Evolutionary conservation across 306 rosid genomes (phyloP), one percentile per base, ranked within the genome.

Genomic region (Chamaecrista fasciculata): DNA sequence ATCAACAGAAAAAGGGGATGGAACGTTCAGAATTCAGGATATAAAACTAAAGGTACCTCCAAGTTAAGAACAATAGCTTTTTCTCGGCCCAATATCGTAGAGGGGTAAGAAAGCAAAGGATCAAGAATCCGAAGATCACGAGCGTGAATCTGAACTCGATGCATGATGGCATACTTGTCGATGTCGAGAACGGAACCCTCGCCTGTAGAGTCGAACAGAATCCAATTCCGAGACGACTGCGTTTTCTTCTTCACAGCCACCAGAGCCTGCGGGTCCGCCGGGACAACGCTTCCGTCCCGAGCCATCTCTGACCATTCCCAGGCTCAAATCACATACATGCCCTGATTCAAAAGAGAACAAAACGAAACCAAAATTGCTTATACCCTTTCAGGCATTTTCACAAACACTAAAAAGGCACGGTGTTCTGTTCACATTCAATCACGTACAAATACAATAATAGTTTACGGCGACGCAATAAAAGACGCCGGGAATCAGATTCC

Each of bases 41-140:
- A 3, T 0, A 18, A 28, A 16, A 6, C 10, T 2, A 0, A 16
- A 6, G 40, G 37, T 1, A 90, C 98, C 97, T 94, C 97, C 77
- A 94, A 78, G 80, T 94, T 94, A 61, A 94, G 96, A 79, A 94
- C 98, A 70, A 94, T 90, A 46, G 97, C 97, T 72, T 81, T 85
- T 62, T 94, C 98, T 23, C 98, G 91, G 56, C 97, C 98, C 10
- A 90, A 77, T 58, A 94, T 94, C 23, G 96, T 70, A 21, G 98
- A 94, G 4, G 97, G 98, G 70, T 94, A 88, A 59, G 97, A 90
- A 43, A 90, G 89, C 58, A 94, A 59, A 49, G 98, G 97, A 61
- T 94, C 98, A 42, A 94, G 87, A 63, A 94, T 94, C 49, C 97
- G 81, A 33, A 94, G 98, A 78, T 94, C 98, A 58, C 98, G 91